A percentile compares a stretch with the other conserved stretches of the same genome.
phyloP scores from a whole-genome alignment of 192 early-diverging fungal genomes.

The Coemansia reversa region DNA sequence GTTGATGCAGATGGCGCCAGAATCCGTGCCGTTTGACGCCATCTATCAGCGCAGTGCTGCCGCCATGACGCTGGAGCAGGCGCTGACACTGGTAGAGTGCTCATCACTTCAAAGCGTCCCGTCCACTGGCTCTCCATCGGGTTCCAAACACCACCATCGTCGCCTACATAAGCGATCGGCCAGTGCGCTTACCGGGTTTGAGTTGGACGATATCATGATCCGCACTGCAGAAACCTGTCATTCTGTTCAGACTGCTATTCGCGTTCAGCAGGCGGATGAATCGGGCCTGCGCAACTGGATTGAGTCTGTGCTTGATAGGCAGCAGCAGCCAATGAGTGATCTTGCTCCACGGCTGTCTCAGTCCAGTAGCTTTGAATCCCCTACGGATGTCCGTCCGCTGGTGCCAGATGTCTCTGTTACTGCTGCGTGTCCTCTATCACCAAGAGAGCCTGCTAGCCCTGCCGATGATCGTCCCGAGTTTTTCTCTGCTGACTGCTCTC shows the following conservation, averaged over 20 bases:
- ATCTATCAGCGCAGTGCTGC: conserved; percentile 26
- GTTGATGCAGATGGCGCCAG: conserved; percentile 22
- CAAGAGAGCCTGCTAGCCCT: not conserved
- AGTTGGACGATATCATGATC: conserved; percentile 53
- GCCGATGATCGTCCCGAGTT: conserved; percentile 7
- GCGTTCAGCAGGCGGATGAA: conserved; percentile 25
- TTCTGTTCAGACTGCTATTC: conserved; percentile 47
- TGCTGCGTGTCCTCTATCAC: not conserved
- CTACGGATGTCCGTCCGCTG: not conserved
- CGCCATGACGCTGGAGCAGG: conserved; percentile 43
- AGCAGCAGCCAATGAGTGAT: not conserved
- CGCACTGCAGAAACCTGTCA: conserved; percentile 49
- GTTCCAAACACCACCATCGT: conserved; percentile 12
- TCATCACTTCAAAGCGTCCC: not conserved
- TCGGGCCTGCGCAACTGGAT: conserved; percentile 45
- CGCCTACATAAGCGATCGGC: conserved; percentile 39
- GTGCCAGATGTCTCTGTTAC: not conserved
- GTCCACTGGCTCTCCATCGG: not conserved
- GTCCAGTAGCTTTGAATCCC: not conserved
- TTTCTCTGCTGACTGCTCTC: conserved; percentile 23
- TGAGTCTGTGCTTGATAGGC: conserved; percentile 14
- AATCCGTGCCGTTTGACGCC: conserved; percentile 36
- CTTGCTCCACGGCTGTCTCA: not conserved
- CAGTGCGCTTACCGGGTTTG: conserved; percentile 33
- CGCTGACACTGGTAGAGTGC: conserved; percentile 40